Evolutionary conservation across 768 basidiomycete genomes (phyloP), one percentile per base, ranked within the genome.

Genomic region (Ramaria rubella): DNA sequence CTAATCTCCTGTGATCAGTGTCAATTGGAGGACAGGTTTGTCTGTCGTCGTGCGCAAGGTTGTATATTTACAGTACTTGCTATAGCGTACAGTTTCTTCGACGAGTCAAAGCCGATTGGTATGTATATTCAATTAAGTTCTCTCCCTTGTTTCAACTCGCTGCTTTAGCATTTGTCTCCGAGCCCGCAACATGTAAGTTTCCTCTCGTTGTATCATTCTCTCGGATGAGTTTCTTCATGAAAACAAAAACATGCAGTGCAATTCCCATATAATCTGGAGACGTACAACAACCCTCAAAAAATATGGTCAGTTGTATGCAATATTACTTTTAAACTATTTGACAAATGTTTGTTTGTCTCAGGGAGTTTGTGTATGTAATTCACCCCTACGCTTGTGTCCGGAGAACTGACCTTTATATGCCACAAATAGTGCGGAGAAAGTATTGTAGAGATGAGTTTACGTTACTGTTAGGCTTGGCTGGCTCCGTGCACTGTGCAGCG

Each of bases 281-380:
- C 82, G 3, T 84, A 82, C 71, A 84, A 81, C 67, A 77, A 83
- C 62, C 82, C 82, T 0, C 78, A 82, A 53, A 79, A 76, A 57
- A 66, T 84, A 12, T 84, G 82, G 59, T 59, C 15, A 19, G 44
- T 45, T 21, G 26, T 45, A 17, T 45, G 11, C 15, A 12, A 23
- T 17, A 12, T 14, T 38, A n/a, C 12, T 38, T 12, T 3, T 38
- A 12, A 38, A 38, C 36, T 38, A 38, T 12, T n/a, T 12, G 12
- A 2, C 36, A 14, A 38, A 14, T 38, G n/a, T 38, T 38, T n/a
- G n/a, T 2, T n/a, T n/a, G n/a, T n/a, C n/a, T n/a, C n/a, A 38
- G 36, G 36, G 36, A 38, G 36, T 38, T 38, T 38, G 36, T 38
- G 36, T 38, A 38, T n/a, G 36, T 38, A n/a, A n/a, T n/a, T n/a